A percentile compares a stretch with the other conserved stretches of the same genome.
phyloP scores from a whole-genome alignment of 169 alveolate species.

The Plasmodium relictum region DNA sequence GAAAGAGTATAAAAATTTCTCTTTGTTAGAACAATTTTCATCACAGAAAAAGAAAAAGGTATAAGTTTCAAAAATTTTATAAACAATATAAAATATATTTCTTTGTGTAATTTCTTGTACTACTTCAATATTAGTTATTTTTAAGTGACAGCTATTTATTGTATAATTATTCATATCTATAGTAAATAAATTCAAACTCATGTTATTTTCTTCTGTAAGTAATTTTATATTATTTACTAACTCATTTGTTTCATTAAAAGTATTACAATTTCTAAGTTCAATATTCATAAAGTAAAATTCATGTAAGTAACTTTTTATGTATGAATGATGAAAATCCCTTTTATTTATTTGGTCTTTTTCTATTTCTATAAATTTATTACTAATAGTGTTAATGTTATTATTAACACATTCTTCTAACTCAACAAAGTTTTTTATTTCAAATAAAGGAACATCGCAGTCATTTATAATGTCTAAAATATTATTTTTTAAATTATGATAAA shows the following conservation, averaged over 20 bases:
- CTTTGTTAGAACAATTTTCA: conserved; percentile 17
- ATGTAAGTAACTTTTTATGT: conserved; percentile 3
- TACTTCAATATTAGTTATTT: conserved; percentile 14
- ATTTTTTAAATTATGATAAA: conserved; percentile 51
- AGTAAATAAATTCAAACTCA: conserved; percentile 19
- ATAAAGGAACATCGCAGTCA: conserved; percentile 7
- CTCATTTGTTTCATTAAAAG: neutral
- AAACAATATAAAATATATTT: conserved; percentile 28
- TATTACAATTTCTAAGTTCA: conserved; percentile 13
- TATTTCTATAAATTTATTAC: neutral
- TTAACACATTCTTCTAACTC: conserved; percentile 50
- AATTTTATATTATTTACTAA: conserved; percentile 5
- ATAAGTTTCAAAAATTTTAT: conserved; percentile 44
- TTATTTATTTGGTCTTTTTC: neutral
- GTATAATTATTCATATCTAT: conserved; percentile 4
- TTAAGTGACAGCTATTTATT: conserved; percentile 13
- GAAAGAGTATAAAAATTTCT: conserved; percentile 53
- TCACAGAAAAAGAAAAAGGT: conserved; percentile 46
- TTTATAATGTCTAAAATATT: conserved; percentile 16
- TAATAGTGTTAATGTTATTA: neutral
- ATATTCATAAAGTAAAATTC: conserved; percentile 14
- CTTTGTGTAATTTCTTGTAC: conserved; percentile 16
- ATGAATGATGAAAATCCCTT: neutral
- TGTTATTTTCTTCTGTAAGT: neutral
- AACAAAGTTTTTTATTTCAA: conserved; percentile 31